These are phyloP conservation scores for Gaultheria prostrata DNA, from an alignment of 148 eudicot species.

Conservation along the genomic window DNA sequence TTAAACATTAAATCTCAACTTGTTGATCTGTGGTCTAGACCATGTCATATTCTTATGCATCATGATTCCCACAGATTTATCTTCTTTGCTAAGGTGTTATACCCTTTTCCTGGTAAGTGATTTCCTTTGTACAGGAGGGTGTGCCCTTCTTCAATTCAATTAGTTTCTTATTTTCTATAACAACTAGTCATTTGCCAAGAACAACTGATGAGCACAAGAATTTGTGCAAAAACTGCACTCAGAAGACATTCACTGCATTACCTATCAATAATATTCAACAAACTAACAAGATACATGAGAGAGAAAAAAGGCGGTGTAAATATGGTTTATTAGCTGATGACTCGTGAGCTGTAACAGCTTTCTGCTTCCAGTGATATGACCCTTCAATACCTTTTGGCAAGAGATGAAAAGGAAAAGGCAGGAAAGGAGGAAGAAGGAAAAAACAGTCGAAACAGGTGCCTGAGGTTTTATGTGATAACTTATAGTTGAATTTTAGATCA, in stretches of 20 bases:
- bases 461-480: not conserved
- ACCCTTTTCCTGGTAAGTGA: too few species aligned
- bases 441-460: not conserved
- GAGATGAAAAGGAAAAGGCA: not conserved
- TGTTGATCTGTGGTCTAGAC: not conserved
- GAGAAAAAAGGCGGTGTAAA: not conserved
- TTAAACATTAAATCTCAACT: not conserved
- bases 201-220: not conserved
- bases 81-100: not conserved
- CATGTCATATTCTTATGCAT: not conserved
- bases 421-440: not conserved
- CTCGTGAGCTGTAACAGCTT: not conserved
- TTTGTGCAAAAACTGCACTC: not conserved
- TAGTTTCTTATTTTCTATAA: not conserved
- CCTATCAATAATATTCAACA: not conserved
- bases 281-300: not conserved
- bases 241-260: not conserved
- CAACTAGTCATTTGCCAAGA: not conserved
- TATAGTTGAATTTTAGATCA: not conserved
- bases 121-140: not conserved
- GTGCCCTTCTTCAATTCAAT: not conserved
- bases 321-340: not conserved
- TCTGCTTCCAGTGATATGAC: not conserved
- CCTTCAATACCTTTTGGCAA: not conserved
- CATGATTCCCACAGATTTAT: not conserved